These are phyloP conservation scores for Lachancea sp. DNA, from an alignment of 805 yeast species.

Conservation along the genomic window DNA sequence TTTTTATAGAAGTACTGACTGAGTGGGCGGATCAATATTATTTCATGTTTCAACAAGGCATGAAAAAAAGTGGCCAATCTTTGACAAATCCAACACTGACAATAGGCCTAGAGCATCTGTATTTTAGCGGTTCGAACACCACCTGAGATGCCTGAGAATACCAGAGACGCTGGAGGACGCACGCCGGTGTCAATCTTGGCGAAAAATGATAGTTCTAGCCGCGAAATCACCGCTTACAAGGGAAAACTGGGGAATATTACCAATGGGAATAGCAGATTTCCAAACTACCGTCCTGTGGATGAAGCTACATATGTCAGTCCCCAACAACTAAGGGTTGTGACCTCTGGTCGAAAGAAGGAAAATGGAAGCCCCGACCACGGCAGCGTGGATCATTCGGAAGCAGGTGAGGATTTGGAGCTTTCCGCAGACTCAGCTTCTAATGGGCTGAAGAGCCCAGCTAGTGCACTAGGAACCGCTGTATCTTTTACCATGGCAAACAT, in stretches of 20 bases:
- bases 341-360: conserved; percentile 4
- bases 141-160: conserved; percentile 2
- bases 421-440: neutral
- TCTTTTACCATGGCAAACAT: conserved; percentile 44
- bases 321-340: conserved; percentile 9
- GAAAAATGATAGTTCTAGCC: conserved; percentile 5
- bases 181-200: conserved; percentile 13
- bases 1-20: too few relatives aligned
- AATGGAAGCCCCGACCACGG: neutral
- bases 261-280: conserved; percentile 1
- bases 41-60: too few relatives aligned
- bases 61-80: conserved; percentile 1
- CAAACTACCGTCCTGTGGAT: conserved; percentile 10
- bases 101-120: neutral
- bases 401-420: neutral
- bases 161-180: conserved; percentile 5
- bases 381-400: neutral
- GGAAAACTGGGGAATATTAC: neutral
- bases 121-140: neutral
- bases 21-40: too few relatives aligned
- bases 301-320: conserved; percentile 9
- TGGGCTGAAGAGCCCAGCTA: conserved; percentile 1
- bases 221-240: conserved; percentile 6
- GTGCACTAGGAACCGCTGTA: conserved; percentile 25
- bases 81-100: conserved; percentile 3